Evolutionary conservation across 192 early-diverging fungal genomes (phyloP).

Genomic region (Jimgerdemannia lactiflua): DNA sequence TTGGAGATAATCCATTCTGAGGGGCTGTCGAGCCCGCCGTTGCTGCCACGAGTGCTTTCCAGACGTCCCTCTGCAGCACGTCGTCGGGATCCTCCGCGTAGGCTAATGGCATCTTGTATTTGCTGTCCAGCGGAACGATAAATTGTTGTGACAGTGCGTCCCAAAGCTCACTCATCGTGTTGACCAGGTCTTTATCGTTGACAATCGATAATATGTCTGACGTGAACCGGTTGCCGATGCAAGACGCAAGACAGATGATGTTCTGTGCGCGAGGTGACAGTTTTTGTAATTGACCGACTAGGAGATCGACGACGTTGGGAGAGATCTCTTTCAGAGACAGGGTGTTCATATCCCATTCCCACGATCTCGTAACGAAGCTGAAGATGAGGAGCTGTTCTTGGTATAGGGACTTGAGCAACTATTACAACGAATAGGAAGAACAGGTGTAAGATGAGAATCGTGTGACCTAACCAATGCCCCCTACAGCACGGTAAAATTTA

Average conservation of each 20-base stretch:
- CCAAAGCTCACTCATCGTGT: slow-evolving; percentile 26
- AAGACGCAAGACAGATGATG: slow-evolving; percentile 26
- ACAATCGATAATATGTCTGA: slow-evolving; percentile 19
- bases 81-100: slow-evolving; percentile 3
- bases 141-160: slow-evolving; percentile 14
- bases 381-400: slow-evolving; percentile 10
- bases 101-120: slow-evolving; percentile 31
- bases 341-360: slow-evolving; percentile 21
- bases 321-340: slow-evolving; percentile 14
- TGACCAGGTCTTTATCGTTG: slow-evolving; percentile 12
- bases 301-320: slow-evolving; percentile 32
- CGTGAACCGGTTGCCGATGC: slow-evolving; percentile 31
- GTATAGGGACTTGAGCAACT: slow-evolving; percentile 27
- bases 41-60: neutral
- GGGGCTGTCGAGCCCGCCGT: neutral
- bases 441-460: neutral
- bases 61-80: neutral
- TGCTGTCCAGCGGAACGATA: slow-evolving; percentile 21
- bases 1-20: too few species aligned
- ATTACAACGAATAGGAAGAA: neutral
- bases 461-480: neutral
- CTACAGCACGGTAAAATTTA: too few species aligned
- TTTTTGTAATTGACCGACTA: slow-evolving; percentile 21
- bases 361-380: slow-evolving; percentile 15
- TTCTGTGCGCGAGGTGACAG: slow-evolving; percentile 14